Percentiles rank a stretch among this genome's conserved stretches.
Evolutionary conservation across 257 asterid genomes (phyloP).

Genomic region (Solanum infundibuliforme): DNA sequence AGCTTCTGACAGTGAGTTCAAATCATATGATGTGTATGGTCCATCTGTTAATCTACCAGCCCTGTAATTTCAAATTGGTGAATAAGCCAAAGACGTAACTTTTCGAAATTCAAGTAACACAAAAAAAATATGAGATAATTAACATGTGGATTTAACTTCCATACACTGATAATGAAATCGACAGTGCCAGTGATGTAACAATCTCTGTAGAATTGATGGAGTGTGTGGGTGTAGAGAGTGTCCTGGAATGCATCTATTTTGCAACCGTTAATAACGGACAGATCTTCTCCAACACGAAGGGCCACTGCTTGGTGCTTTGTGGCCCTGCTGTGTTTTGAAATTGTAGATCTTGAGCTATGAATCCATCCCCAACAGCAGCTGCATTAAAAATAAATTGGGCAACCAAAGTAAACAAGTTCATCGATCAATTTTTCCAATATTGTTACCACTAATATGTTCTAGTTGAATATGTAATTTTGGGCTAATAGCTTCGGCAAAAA

Average conservation of each 20-base stretch:
- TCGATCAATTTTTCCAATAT: neutral
- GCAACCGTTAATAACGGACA: slow-evolving; percentile 35
- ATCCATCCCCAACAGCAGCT: slow-evolving; percentile 47
- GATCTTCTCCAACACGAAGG: slow-evolving; percentile 37
- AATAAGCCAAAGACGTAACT: neutral
- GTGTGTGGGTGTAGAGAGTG: slow-evolving; percentile 36
- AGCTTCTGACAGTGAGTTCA: slow-evolving; percentile 80
- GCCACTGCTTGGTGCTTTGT: slow-evolving; percentile 49
- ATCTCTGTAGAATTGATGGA: slow-evolving; percentile 47
- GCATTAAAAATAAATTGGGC: neutral
- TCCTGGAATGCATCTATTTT: slow-evolving; percentile 37
- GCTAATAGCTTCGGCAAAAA: too few species aligned
- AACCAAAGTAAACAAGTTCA: too few species aligned
- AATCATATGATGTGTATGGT: slow-evolving; percentile 92
- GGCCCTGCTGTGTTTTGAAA: slow-evolving; percentile 50
- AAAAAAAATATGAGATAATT: too few species aligned
- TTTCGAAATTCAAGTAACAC: neutral
- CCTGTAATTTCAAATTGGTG: slow-evolving; percentile 20
- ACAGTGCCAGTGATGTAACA: slow-evolving; percentile 44
- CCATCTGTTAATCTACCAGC: slow-evolving; percentile 95
- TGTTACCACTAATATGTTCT: too few species aligned
- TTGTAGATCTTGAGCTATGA: slow-evolving; percentile 43
- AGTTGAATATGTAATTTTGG: too few species aligned
- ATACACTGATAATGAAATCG: slow-evolving; percentile 25
- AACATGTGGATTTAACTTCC: too few species aligned